phyloP scores from a whole-genome alignment of 345 rosid genomes.

The Kernera saxatilis region DNA sequence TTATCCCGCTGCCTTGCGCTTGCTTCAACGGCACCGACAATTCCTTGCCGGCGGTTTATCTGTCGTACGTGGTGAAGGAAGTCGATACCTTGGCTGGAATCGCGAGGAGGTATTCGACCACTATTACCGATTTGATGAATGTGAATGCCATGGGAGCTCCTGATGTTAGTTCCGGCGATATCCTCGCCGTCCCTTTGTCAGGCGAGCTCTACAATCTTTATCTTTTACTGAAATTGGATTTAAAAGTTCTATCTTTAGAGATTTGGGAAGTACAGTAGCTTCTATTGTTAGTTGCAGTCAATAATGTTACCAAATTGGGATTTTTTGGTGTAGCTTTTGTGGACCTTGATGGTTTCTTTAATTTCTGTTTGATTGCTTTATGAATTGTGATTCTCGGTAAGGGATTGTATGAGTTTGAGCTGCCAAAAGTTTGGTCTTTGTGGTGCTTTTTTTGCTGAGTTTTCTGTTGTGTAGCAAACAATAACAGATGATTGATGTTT shows the following conservation, averaged over 20 bases:
- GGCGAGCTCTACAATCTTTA: conserved; percentile 36
- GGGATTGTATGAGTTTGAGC: not conserved
- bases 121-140: conserved; percentile 94
- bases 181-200: conserved; percentile 81
- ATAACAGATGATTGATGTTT: not conserved
- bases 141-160: conserved; percentile 94
- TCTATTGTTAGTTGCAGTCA: conserved; percentile 5
- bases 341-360: not conserved
- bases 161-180: conserved; percentile 69
- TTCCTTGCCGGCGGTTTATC: conserved; percentile 73
- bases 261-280: not conserved
- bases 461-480: not conserved
- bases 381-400: not conserved
- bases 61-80: conserved; percentile 73
- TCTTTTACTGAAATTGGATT: not conserved
- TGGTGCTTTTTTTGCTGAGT: not conserved
- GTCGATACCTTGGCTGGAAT: conserved; percentile 71
- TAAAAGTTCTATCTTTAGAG: not conserved
- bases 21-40: conserved; percentile 95
- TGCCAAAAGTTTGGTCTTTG: not conserved
- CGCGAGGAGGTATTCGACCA: conserved; percentile 69
- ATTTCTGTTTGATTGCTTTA: not conserved
- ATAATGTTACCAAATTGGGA: not conserved
- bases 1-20: conserved; percentile 86
- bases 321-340: not conserved